Percentiles rank a stretch among this genome's conserved stretches.
These are phyloP conservation scores for Naganishia vishniacii DNA, from an alignment of 768 basidiomycete species.

Conservation along the genomic window DNA sequence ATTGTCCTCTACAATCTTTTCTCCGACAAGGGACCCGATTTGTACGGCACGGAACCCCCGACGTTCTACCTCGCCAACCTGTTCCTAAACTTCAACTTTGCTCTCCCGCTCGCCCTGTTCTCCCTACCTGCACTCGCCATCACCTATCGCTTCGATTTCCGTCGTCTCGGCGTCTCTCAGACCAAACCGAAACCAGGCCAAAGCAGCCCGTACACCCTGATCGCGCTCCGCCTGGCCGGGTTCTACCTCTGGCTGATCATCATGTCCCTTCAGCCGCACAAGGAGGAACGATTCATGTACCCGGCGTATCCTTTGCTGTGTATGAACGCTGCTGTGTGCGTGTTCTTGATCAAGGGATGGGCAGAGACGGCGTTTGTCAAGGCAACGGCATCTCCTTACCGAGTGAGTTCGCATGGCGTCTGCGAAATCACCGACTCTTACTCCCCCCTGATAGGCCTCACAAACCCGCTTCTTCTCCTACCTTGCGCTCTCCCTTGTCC, in stretches of 20 bases:
- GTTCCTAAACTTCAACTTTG: conserved; percentile 86
- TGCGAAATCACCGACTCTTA: not conserved
- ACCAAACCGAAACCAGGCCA: conserved; percentile 42
- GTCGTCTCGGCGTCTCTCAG: conserved; percentile 64
- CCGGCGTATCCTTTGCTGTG: conserved; percentile 85
- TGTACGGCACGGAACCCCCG: conserved; percentile 88
- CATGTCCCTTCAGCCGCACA: conserved; percentile 77
- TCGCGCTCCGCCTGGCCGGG: conserved; percentile 73
- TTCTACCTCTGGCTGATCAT: conserved; percentile 86
- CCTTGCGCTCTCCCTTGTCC: conserved; percentile 66
- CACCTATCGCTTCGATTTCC: conserved; percentile 68
- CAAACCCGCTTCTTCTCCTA: conserved; percentile 67
- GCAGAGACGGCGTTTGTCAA: conserved; percentile 69
- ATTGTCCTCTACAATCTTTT: conserved; percentile 91
- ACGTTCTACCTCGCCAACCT: conserved; percentile 83
- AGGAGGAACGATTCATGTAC: conserved; percentile 98
- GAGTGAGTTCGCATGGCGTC: conserved; percentile 54
- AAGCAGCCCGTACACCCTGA: conserved; percentile 67
- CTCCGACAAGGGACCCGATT: conserved; percentile 70
- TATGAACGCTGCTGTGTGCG: conserved; percentile 85
- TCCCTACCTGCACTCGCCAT: conserved; percentile 72
- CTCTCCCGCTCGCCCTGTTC: conserved; percentile 70
- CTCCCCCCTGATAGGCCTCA: conserved; percentile 65
- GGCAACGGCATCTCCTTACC: conserved; percentile 75
- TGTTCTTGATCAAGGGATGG: conserved; percentile 83